Evolutionary conservation across 1,284 basidiomycete genomes (phyloP).

Genomic region (Kalmanozyma brasiliensis): DNA sequence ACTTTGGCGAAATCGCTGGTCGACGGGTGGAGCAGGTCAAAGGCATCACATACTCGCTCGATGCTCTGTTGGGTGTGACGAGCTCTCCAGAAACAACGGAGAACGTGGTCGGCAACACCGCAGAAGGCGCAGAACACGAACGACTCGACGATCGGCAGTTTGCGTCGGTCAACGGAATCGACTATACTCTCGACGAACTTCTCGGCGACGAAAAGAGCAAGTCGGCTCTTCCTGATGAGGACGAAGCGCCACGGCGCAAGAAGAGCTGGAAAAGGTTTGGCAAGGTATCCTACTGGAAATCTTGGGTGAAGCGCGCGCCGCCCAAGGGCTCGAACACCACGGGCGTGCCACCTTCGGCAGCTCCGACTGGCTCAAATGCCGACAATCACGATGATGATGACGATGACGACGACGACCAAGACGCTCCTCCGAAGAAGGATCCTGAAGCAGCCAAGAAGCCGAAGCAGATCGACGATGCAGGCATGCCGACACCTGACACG

Average conservation of each 20-base stretch:
- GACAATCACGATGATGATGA: conserved; percentile 24
- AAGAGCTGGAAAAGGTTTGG: conserved; percentile 31
- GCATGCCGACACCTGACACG: conserved; percentile 63
- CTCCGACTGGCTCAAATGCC: conserved; percentile 3
- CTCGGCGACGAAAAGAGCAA: conserved; percentile 52
- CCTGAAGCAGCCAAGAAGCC: conserved; percentile 62
- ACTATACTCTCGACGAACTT: conserved; percentile 89
- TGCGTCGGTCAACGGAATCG: conserved; percentile 95
- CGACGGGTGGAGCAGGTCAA: conserved; percentile 93
- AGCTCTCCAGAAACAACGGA: conserved; percentile 53
- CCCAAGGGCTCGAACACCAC: conserved; percentile 19
- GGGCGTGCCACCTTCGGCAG: conserved; percentile 11
- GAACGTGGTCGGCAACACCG: conserved; percentile 19
- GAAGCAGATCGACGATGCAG: conserved; percentile 63
- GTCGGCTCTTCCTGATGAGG: conserved; percentile 30
- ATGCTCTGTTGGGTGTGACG: conserved; percentile 77
- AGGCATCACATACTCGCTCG: conserved; percentile 92
- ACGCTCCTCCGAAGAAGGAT: conserved; percentile 55
- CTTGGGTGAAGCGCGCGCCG: conserved; percentile 18
- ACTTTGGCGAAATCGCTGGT: conserved; percentile 88
- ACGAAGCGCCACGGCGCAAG: conserved; percentile 23
- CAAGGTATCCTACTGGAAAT: conserved; percentile 45
- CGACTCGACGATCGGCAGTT: conserved; percentile 85
- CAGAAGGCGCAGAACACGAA: conserved; percentile 23
- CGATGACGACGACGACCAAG: conserved; percentile 40